These are phyloP conservation scores for Crepidotus variabilis DNA, from an alignment of 768 basidiomycete genomes.

Conservation along the genomic window DNA sequence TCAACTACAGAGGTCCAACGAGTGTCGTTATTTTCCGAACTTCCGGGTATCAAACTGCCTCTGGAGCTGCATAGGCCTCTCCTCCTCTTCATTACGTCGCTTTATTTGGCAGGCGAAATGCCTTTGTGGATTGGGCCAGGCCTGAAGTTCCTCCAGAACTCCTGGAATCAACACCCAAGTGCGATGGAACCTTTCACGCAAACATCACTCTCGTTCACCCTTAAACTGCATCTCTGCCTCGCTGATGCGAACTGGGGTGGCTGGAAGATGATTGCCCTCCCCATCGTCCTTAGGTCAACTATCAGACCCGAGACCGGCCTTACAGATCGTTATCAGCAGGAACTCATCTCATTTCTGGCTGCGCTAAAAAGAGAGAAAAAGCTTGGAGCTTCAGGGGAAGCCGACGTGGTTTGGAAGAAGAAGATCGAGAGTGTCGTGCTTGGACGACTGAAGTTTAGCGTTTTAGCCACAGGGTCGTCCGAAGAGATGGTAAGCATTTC, in stretches of 20 bases:
- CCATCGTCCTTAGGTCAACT: conserved; percentile 51
- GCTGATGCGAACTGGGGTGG: conserved; percentile 71
- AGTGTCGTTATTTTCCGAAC: conserved; percentile 25
- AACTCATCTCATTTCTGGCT: conserved; percentile 47
- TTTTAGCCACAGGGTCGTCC: conserved; percentile 25
- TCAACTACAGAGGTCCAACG: conserved; percentile 31
- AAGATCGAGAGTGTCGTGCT: conserved; percentile 49
- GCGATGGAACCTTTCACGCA: conserved; percentile 2
- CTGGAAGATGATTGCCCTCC: conserved; percentile 68
- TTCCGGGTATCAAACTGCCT: conserved; percentile 25
- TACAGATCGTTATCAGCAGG: conserved; percentile 37
- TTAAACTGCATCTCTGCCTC: conserved; percentile 56
- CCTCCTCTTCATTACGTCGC: conserved; percentile 35
- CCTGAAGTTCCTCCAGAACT: conserved; percentile 50
- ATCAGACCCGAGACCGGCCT: conserved; percentile 29
- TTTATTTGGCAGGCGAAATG: conserved; percentile 42
- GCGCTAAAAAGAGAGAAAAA: conserved; percentile 43
- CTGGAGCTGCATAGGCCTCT: conserved; percentile 26
- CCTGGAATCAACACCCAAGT: conserved; percentile 33
- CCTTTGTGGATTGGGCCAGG: conserved; percentile 49
- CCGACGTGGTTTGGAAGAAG: conserved; percentile 57
- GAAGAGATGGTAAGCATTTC: conserved; percentile 34
- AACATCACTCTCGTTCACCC: conserved; percentile 33
- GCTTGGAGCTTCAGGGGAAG: conserved; percentile 36
- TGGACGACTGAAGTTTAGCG: conserved; percentile 38